Evolutionary conservation across 768 basidiomycete species (phyloP), one percentile per base, ranked within the genome.

Genomic region (Mycena alexandri): DNA sequence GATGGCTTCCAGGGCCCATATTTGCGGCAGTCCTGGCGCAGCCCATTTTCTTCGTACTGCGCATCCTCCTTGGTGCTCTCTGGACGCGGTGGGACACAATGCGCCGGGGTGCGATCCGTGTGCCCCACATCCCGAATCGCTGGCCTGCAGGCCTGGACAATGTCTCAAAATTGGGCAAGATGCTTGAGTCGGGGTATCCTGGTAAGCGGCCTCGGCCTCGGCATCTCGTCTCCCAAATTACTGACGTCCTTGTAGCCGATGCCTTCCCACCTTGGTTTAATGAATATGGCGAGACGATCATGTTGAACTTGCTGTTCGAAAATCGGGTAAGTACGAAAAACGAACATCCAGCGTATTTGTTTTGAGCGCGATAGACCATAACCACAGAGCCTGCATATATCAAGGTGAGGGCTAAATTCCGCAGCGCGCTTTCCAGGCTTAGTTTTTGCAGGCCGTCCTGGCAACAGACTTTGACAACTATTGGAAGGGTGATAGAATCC

Each of bases 311-410:
- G 36, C 29, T 79, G 57, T 77, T 73, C 47, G 79, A 80, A 43
- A 70, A 67, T 44, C 75, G 72, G 71, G 79, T 65, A 50, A 54
- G 74, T 11, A 29, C 58, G 4, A 33, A 55, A 42, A 2, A 14
- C 10, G 38, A 10, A 38, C 12, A 36, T 8, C 48, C 17, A 6
- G 48, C 22, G 16, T 3, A 10, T 57, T 36, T 25, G 19, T 10
- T 29, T 52, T 17, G 33, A 36, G 22, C 11, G 11, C 17, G 17
- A 9, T 8, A 84, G 83, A 73, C 83, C 22, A 63, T 74, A 50
- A 84, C 82, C 0, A 65, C 43, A 0, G 82, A 83, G 44, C 82
- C 83, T 4, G 81, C 82, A 34, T 71, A 83, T 25, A 66, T 81
- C 72, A 82, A 84, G 75, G 84, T 78, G 33, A 9, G 71, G 21